Percentiles rank a stretch among this genome's conserved stretches.
These are phyloP conservation scores for Hawksworthiomyces lignivorus DNA, from an alignment of 2,329 filamentous ascomycete species.

Conservation along the genomic window DNA sequence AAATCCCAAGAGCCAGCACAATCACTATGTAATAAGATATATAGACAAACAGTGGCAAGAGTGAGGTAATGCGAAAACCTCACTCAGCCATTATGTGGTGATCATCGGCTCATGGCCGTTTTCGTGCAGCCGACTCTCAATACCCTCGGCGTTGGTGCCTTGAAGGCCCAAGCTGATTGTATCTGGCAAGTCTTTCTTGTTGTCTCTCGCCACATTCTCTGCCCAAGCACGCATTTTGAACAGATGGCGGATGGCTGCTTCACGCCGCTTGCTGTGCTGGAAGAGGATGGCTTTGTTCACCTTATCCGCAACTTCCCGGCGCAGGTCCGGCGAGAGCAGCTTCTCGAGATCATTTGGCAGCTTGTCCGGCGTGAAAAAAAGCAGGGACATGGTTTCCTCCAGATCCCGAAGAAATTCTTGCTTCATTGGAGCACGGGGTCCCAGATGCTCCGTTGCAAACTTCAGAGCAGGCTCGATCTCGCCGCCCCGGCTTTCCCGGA, in stretches of 20 bases:
- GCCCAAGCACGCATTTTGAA: constrained; percentile 81
- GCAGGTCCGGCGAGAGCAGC: constrained; percentile 70
- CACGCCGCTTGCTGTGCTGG: constrained; percentile 62
- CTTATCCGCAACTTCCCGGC: constrained; percentile 72
- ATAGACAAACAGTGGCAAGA: too few relatives aligned
- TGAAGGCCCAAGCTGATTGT: constrained; percentile 32
- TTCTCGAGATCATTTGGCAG: constrained; percentile 68
- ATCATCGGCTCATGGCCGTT: constrained; percentile 46
- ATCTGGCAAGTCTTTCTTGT: constrained; percentile 33
- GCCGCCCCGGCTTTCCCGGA: constrained; percentile 64
- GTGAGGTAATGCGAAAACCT: too few relatives aligned
- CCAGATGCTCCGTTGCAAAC: constrained; percentile 82
- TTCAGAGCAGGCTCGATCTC: constrained; percentile 74
- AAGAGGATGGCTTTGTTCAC: constrained; percentile 86
- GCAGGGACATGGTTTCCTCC: constrained; percentile 84
- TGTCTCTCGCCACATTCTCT: constrained; percentile 52
- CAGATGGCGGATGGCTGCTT: constrained; percentile 75
- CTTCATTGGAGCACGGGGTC: constrained; percentile 76
- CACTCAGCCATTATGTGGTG: constrained; percentile 36
- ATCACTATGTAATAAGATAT: too few relatives aligned
- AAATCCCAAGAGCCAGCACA: too few relatives aligned
- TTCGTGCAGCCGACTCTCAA: constrained; percentile 22
- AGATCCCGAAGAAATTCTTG: constrained; percentile 76
- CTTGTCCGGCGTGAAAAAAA: constrained; percentile 79
- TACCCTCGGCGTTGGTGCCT: constrained; percentile 26